phyloP scores from a whole-genome alignment of 2,329 filamentous ascomycete genomes.

The Hymenotorrendiella dingleyae region DNA sequence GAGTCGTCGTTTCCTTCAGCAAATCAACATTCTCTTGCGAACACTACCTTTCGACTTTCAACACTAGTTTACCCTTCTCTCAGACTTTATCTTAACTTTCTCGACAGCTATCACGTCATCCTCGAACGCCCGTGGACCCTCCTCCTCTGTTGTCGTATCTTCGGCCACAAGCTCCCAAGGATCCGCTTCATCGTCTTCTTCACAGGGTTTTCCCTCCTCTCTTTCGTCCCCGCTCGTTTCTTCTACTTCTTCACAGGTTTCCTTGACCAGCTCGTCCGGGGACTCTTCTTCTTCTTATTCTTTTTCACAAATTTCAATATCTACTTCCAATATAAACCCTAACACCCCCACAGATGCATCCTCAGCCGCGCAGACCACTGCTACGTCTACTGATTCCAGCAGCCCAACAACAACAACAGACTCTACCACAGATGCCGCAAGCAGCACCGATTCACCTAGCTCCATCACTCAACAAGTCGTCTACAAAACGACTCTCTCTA shows the following conservation, averaged over 20 bases:
- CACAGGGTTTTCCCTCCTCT: constrained; percentile 9
- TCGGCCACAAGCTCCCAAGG: background rate
- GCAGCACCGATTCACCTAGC: constrained; percentile 5
- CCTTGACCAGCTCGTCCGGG: no score
- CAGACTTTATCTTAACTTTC: background rate
- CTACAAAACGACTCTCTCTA: constrained; percentile 23
- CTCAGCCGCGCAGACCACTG: background rate
- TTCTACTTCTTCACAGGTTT: constrained; percentile 7
- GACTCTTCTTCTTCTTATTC: constrained; percentile 9
- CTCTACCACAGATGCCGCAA: constrained; percentile 1
- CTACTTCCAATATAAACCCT: constrained; percentile 1
- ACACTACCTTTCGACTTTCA: no score
- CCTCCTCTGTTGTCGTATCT: background rate
- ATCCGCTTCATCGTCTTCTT: constrained; percentile 8
- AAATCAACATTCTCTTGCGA: background rate
- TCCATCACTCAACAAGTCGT: constrained; percentile 22
- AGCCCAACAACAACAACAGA: background rate
- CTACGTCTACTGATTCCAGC: background rate
- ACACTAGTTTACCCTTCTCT: no score
- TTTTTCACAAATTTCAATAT: background rate
- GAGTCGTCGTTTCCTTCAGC: background rate
- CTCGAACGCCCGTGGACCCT: background rate
- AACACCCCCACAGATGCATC: background rate
- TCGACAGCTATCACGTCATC: background rate
- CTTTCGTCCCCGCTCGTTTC: constrained; percentile 4